phyloP scores from a whole-genome alignment of 2,329 filamentous ascomycete genomes.

The Calonectria fujianensis region DNA sequence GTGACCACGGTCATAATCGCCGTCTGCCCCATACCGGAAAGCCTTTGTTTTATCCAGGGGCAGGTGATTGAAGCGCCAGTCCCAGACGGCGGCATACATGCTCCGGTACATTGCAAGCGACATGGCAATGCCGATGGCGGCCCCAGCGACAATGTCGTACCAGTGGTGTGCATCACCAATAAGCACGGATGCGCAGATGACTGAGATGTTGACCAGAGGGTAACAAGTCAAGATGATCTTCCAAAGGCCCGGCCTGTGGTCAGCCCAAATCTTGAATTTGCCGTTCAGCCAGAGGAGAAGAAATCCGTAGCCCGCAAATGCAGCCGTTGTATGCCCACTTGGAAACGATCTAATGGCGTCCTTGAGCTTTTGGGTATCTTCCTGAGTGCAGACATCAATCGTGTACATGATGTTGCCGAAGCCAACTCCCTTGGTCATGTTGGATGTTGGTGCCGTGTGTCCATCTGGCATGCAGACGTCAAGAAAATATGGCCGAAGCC shows the following conservation, averaged over 20 bases:
- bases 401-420: constrained; percentile 79
- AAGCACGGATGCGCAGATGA: constrained; percentile 77
- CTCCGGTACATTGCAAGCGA: constrained; percentile 79
- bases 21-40: constrained; percentile 55
- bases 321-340: constrained; percentile 79
- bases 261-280: constrained; percentile 81
- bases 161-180: constrained; percentile 81
- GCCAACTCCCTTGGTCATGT: constrained; percentile 66
- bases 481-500: constrained; percentile 78
- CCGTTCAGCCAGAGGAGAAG: constrained; percentile 82
- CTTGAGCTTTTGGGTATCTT: constrained; percentile 73
- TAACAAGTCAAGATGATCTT: constrained; percentile 75
- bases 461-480: constrained; percentile 77
- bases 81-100: constrained; percentile 81
- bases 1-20: constrained; percentile 43
- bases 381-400: constrained; percentile 75
- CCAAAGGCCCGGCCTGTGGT: constrained; percentile 81
- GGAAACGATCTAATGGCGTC: constrained; percentile 80
- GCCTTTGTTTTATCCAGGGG: constrained; percentile 69
- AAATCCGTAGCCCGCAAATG: constrained; percentile 78
- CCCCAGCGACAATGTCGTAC: constrained; percentile 81
- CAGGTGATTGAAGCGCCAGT: constrained; percentile 81
- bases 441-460: constrained; percentile 64
- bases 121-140: constrained; percentile 76
- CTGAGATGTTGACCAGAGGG: constrained; percentile 75